Conservation (phyloP, 208 protist species). For the Phytomonas francai region DNA sequence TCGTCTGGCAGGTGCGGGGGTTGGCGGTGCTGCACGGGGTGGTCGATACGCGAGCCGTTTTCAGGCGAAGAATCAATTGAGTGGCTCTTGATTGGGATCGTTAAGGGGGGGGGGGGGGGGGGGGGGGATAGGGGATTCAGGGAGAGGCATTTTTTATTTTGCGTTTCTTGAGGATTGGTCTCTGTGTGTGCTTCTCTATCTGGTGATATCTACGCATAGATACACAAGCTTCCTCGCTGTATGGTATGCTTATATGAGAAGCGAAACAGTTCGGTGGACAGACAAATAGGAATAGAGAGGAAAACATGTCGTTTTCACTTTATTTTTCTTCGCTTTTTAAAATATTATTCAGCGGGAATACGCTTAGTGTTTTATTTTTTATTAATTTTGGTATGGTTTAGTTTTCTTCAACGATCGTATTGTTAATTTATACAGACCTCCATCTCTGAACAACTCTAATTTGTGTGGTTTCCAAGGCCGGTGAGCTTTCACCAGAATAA, state of each 20-base stretch:
- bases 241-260: no score
- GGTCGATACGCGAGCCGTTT: constrained; percentile 45
- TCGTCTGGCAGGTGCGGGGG: constrained; percentile 64
- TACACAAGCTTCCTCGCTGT: no score
- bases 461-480: not conserved
- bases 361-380: not conserved
- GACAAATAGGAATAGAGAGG: not conserved
- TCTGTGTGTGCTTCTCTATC: no score
- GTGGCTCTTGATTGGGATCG: not conserved
- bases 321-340: not conserved
- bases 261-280: not conserved
- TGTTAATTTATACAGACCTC: not conserved
- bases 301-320: not conserved
- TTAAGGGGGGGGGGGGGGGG: not conserved
- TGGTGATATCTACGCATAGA: no score
- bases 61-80: constrained; percentile 9
- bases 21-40: constrained; percentile 45
- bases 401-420: not conserved
- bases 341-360: not conserved
- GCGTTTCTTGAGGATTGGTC: no score
- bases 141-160: no score
- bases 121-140: not conserved
- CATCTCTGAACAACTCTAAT: not conserved
- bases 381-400: not conserved
- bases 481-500: not conserved